Percentiles rank a stretch among this genome's conserved stretches.
Conservation (phyloP, 1,284 basidiomycete genomes). For the Ustilago trichophora region DNA sequence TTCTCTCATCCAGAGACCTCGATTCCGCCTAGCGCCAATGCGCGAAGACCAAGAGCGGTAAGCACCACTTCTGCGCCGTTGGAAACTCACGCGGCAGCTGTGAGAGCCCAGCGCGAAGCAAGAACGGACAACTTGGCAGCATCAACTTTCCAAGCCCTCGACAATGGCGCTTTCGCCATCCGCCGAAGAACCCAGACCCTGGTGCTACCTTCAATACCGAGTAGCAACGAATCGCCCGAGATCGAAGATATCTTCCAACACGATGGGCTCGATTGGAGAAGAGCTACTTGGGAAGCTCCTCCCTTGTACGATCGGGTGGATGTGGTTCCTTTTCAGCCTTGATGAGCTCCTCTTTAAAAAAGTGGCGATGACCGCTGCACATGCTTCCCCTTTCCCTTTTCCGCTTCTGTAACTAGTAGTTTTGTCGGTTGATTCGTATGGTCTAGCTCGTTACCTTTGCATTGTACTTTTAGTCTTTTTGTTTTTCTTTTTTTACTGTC, state of each 20-base stretch:
- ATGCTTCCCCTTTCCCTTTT: not conserved
- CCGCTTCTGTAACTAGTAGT: not conserved
- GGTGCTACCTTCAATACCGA: conserved; percentile 15
- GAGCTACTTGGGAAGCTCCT: conserved; percentile 44
- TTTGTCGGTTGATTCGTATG: not conserved
- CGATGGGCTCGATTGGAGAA: conserved; percentile 47
- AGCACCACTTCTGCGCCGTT: conserved; percentile 24
- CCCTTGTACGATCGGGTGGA: conserved; percentile 26
- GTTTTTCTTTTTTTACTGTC: not conserved
- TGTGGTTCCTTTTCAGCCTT: not conserved
- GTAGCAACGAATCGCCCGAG: conserved; percentile 26
- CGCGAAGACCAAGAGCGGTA: conserved; percentile 6
- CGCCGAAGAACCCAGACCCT: conserved; percentile 22
- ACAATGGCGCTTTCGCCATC: conserved; percentile 26
- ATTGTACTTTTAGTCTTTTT: conserved; percentile 2
- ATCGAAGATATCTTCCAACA: conserved; percentile 45
- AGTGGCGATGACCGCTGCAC: too few species aligned
- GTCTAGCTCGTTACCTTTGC: not conserved
- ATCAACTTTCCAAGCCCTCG: conserved; percentile 15
- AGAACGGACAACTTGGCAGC: conserved; percentile 23
- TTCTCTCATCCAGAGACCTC: not conserved
- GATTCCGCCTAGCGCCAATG: not conserved
- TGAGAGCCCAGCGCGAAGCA: conserved; percentile 13
- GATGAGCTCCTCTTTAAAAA: not conserved
- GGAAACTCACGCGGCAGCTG: not conserved